A percentile compares a stretch with the other conserved stretches of the same genome.
Conservation (phyloP, 2,329 filamentous ascomycete species). For the Ambrosiella beaveri region DNA sequence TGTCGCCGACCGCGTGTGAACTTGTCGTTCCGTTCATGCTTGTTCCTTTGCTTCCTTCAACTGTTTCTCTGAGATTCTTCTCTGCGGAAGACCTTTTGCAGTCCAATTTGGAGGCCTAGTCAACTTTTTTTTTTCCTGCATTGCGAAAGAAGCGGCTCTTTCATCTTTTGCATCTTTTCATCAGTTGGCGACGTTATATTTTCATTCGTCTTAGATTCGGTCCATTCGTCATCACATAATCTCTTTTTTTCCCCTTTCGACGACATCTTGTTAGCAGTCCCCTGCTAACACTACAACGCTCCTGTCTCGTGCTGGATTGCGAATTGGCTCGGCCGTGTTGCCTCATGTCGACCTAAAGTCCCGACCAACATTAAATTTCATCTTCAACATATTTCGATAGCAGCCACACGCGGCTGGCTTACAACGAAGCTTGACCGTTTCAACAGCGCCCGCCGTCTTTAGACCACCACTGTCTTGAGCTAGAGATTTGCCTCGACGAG, state of each 20-base stretch:
- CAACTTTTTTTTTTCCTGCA: conserved; percentile 3
- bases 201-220: neutral
- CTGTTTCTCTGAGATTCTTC: neutral
- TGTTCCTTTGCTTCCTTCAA: neutral
- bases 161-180: neutral
- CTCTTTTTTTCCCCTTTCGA: neutral
- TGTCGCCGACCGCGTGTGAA: neutral
- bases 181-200: neutral
- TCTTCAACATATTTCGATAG: neutral
- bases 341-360: neutral
- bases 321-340: neutral
- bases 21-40: neutral
- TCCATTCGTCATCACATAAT: neutral
- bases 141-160: too few species aligned
- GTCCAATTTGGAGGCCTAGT: neutral
- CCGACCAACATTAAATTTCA: neutral
- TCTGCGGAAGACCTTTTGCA: neutral
- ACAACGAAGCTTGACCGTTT: neutral
- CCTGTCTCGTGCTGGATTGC: neutral
- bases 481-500: neutral
- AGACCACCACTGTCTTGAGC: neutral
- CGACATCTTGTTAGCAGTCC: neutral
- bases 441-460: neutral
- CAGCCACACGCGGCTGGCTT: neutral
- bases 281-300: neutral